Conservation (phyloP, 306 rosid genomes). For the Cucumis cinereus region DNA sequence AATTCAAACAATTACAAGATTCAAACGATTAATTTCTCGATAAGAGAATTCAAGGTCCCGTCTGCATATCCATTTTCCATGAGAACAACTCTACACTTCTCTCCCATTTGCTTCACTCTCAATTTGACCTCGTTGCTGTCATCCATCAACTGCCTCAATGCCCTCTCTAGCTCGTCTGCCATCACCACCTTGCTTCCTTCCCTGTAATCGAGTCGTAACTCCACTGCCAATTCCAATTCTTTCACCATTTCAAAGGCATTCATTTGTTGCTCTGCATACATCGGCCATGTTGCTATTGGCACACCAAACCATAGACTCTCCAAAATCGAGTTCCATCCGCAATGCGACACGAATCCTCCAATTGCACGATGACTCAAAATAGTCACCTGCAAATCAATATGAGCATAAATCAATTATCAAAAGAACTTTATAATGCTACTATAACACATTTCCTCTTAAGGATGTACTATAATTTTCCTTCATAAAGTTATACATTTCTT, state of each 20-base stretch:
- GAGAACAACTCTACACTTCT: not conserved
- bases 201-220: conserved; percentile 37
- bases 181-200: not conserved
- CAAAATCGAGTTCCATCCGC: not conserved
- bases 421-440: too few species aligned
- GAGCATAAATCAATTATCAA: too few species aligned
- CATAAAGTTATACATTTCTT: too few species aligned
- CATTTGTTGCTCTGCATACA: not conserved
- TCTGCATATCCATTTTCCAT: not conserved
- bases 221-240: conserved; percentile 46
- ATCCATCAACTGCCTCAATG: not conserved
- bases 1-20: not conserved
- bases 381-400: not conserved
- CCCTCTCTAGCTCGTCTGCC: not conserved
- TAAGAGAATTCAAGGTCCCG: not conserved
- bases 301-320: not conserved
- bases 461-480: too few species aligned
- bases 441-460: too few species aligned
- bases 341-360: conserved; percentile 1
- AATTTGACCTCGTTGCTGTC: not conserved
- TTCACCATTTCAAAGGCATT: conserved; percentile 44
- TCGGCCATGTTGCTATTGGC: not conserved
- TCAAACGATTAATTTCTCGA: not conserved
- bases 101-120: not conserved
- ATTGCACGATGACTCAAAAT: not conserved